A percentile compares a stretch with the other conserved stretches of the same genome.
Evolutionary conservation across 345 rosid genomes (phyloP).

Genomic region (Eucalyptus urophylla): DNA sequence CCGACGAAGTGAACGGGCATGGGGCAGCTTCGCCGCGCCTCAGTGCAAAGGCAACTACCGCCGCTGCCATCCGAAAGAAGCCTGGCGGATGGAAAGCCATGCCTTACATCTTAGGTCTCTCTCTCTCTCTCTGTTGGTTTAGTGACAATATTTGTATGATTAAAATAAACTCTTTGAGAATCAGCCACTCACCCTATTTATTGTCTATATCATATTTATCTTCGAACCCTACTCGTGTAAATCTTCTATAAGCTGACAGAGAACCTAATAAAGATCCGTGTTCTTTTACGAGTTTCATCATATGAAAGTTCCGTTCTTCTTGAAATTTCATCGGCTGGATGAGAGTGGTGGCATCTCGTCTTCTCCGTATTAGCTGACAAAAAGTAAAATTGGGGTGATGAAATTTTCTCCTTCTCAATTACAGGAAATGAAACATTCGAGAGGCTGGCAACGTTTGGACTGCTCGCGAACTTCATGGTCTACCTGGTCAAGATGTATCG

Average conservation of each 20-base stretch:
- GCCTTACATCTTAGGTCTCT: constrained; percentile 59
- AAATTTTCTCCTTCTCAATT: background rate
- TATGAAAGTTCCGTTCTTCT: background rate
- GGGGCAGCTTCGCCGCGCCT: background rate
- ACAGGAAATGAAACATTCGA: constrained; percentile 45
- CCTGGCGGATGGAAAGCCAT: constrained; percentile 84
- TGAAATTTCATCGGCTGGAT: background rate
- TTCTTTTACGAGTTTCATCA: background rate
- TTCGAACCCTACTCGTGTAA: background rate
- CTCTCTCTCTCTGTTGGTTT: background rate
- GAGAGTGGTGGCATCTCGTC: background rate
- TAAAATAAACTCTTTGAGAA: background rate
- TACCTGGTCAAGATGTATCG: constrained; percentile 8
- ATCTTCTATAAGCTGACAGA: background rate
- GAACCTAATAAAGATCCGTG: background rate
- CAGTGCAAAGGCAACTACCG: background rate
- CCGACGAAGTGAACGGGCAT: background rate
- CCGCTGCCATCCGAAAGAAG: constrained; percentile 7
- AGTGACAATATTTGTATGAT: background rate
- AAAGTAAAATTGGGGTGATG: background rate
- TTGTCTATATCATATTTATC: background rate
- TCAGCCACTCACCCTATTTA: background rate
- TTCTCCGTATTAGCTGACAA: background rate
- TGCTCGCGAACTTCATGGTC: constrained; percentile 21
- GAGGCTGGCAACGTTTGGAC: constrained; percentile 28